phyloP scores from a whole-genome alignment of 2,329 filamentous ascomycete genomes.

The Hymenoscyphus fructigenus region DNA sequence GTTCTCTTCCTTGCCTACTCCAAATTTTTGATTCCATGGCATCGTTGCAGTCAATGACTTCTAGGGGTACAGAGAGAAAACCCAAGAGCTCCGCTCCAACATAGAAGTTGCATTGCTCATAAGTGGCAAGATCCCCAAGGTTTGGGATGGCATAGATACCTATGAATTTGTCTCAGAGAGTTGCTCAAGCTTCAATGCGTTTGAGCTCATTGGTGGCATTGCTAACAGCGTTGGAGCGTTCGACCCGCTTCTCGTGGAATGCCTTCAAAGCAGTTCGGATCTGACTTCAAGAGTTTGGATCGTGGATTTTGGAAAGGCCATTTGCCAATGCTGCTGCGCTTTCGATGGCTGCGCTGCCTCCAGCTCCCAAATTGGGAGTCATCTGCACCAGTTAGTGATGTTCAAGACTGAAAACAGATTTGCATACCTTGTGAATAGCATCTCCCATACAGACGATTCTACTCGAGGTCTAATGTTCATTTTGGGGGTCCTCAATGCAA shows the following conservation, averaged over 20 bases:
- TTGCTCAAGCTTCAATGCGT: slow-evolving; percentile 25
- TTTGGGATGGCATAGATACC: slow-evolving; percentile 23
- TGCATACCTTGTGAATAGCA: slow-evolving; percentile 20
- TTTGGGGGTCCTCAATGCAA: slow-evolving; percentile 19
- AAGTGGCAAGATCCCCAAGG: slow-evolving; percentile 25
- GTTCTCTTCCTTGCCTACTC: slow-evolving; percentile 32
- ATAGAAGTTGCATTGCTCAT: slow-evolving; percentile 22
- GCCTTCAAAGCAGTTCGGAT: slow-evolving; percentile 9
- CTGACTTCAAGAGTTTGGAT: not conserved
- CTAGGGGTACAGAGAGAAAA: slow-evolving; percentile 32
- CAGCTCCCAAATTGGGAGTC: slow-evolving; percentile 35
- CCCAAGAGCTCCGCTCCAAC: slow-evolving; percentile 34
- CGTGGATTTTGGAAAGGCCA: slow-evolving; percentile 19
- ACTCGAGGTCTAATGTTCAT: slow-evolving; percentile 21
- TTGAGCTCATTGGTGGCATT: slow-evolving; percentile 29
- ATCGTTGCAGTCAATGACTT: slow-evolving; percentile 28
- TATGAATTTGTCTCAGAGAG: slow-evolving; percentile 19
- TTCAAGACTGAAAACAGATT: not conserved
- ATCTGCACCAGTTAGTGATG: not conserved
- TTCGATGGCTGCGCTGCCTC: slow-evolving; percentile 42
- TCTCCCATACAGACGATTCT: slow-evolving; percentile 26
- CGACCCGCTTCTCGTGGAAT: slow-evolving; percentile 23
- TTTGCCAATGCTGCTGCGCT: slow-evolving; percentile 38
- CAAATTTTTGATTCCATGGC: slow-evolving; percentile 34
- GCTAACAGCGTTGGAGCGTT: slow-evolving; percentile 23